phyloP scores from a whole-genome alignment of 2,329 filamentous ascomycete genomes.

The Colletotrichum abscissum region DNA sequence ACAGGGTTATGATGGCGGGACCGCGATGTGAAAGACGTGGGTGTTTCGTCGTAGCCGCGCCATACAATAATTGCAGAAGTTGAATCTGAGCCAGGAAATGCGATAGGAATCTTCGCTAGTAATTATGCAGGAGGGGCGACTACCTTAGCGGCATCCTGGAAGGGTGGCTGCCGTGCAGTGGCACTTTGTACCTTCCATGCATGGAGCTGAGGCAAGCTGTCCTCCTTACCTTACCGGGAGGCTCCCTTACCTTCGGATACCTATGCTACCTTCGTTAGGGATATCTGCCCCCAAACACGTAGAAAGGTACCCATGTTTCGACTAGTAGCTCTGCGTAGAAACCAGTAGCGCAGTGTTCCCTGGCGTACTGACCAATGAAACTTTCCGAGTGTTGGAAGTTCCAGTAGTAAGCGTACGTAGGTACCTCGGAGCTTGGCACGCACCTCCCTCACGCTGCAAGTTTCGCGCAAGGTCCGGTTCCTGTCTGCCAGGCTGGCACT shows the following conservation, averaged over 20 bases:
- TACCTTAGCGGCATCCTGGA: neutral
- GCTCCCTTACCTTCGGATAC: too few relatives aligned
- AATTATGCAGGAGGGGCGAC: neutral
- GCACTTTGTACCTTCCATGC: neutral
- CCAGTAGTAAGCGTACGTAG: constrained; percentile 13
- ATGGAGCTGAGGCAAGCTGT: neutral
- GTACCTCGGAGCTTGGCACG: constrained; percentile 29
- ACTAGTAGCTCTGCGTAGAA: neutral
- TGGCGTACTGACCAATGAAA: constrained; percentile 6
- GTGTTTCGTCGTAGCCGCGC: neutral
- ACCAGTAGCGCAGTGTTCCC: neutral
- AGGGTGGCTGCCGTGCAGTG: constrained; percentile 6
- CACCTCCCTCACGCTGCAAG: constrained; percentile 26
- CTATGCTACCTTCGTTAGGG: neutral
- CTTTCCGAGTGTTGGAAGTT: constrained; percentile 2
- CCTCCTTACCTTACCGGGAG: neutral
- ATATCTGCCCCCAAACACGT: neutral
- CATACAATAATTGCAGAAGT: neutral
- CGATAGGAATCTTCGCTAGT: neutral
- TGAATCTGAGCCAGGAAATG: neutral
- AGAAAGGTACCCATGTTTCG: neutral
- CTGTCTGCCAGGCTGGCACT: constrained; percentile 29
- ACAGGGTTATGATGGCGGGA: neutral
- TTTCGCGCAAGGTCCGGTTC: constrained; percentile 23
- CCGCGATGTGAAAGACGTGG: neutral